phyloP scores from a whole-genome alignment of 164 flowering plant genomes.

The Aristolochia californica region DNA sequence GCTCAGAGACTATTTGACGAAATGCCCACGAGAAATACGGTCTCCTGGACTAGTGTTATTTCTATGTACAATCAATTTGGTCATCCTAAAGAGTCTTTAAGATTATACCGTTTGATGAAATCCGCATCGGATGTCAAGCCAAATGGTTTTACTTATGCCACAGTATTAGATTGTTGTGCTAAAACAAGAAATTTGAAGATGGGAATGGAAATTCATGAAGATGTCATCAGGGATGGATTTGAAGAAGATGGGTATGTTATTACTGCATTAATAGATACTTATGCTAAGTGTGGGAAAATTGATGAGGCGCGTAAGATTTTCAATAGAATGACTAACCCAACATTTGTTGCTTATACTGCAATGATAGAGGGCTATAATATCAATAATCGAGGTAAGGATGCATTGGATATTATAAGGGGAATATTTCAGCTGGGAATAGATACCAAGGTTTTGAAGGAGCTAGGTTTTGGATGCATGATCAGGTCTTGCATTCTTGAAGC shows the following conservation, averaged over 20 bases:
- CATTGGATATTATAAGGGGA: slow-evolving; percentile 11
- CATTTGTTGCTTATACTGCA: slow-evolving; percentile 14
- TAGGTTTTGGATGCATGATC: slow-evolving; percentile 19
- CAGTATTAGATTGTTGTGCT: slow-evolving; percentile 11
- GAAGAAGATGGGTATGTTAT: slow-evolving; percentile 10
- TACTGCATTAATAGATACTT: slow-evolving; percentile 22
- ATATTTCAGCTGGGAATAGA: slow-evolving; percentile 9
- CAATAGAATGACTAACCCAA: slow-evolving; percentile 12
- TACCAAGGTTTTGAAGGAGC: slow-evolving; percentile 9
- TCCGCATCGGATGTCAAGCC: slow-evolving; percentile 3
- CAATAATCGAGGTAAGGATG: slow-evolving; percentile 11
- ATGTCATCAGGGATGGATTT: slow-evolving; percentile 3
- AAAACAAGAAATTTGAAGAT: slow-evolving; percentile 7
- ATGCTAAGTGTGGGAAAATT: slow-evolving; percentile 17
- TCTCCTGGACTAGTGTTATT: slow-evolving; percentile 53
- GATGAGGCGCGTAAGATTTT: slow-evolving; percentile 17
- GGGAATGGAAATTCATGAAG: slow-evolving; percentile 13
- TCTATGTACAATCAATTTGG: slow-evolving; percentile 30
- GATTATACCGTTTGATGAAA: slow-evolving; percentile 8
- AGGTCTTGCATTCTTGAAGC: slow-evolving; percentile 13
- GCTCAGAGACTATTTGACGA: slow-evolving; percentile 26
- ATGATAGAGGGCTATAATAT: slow-evolving; percentile 24
- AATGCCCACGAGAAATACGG: slow-evolving; percentile 23
- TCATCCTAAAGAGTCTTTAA: slow-evolving; percentile 21
- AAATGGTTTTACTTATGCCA: slow-evolving; percentile 13